phyloP scores from a whole-genome alignment of 768 basidiomycete genomes.

The Piloderma croceum region DNA sequence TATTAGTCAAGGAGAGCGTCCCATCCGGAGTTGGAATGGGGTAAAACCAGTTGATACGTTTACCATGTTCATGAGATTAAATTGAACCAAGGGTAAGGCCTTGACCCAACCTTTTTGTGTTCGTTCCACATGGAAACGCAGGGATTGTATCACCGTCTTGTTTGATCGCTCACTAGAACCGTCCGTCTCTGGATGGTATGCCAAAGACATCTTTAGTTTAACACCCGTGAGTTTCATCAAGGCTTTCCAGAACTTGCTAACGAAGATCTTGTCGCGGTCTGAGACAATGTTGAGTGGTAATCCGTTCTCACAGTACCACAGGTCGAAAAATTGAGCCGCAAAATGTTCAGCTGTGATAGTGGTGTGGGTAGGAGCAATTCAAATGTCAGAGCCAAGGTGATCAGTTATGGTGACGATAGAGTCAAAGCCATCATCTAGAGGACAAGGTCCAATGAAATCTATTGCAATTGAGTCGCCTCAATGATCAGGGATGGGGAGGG shows the following conservation, averaged over 20 bases:
- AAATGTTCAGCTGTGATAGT: neutral
- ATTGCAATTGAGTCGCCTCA: conserved; percentile 11
- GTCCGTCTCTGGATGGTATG: too few species aligned
- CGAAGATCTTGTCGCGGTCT: conserved; percentile 30
- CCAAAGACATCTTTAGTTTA: conserved; percentile 25
- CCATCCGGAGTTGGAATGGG: conserved; percentile 13
- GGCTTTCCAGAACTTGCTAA: conserved; percentile 26
- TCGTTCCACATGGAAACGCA: conserved; percentile 17
- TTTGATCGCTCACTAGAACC: too few species aligned
- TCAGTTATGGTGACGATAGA: too few species aligned
- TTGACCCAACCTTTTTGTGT: conserved; percentile 21
- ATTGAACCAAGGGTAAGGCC: conserved; percentile 7
- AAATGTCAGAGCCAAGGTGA: conserved; percentile 19
- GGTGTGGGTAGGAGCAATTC: neutral
- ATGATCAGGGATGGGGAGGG: conserved; percentile 14
- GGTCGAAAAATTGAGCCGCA: too few species aligned
- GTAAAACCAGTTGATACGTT: conserved; percentile 13
- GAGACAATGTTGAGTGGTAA: too few species aligned
- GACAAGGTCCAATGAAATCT: too few species aligned
- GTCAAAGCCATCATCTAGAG: too few species aligned
- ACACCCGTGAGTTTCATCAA: conserved; percentile 19
- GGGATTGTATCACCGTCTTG: conserved; percentile 25
- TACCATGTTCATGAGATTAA: conserved; percentile 12
- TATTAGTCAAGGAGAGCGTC: conserved; percentile 8
- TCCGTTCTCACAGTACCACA: too few species aligned